Base-by-base conservation (phyloP, 176 grass and related monocot species). In the Carex cristatella region DNA sequence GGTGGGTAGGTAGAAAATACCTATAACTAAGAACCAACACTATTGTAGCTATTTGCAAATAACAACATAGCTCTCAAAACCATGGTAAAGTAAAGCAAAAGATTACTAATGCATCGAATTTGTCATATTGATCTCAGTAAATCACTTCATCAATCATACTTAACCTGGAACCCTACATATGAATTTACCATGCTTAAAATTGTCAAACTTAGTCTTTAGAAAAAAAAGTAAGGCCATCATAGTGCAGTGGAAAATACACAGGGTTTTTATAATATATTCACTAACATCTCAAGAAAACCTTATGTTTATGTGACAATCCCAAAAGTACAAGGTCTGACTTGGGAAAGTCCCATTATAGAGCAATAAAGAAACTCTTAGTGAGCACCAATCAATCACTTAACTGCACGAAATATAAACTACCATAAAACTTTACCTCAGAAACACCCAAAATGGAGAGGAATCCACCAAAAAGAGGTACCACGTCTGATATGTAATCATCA, bases 401-500 rank as follows among this genome's bases (percentile, higher is more conserved):
- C 19, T 76, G 44, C 5, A 11, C 23, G 32, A 54, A 31, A 13
- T 55, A 77, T 32, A 23, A 32, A 56, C 9, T 55, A 56, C 27
- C 19, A 33, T 56, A 57, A 57, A 13, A 55, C 51, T 78, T 73
- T 93, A 97, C 94, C 95, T 98, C 95, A 7, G 95, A 98, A 18
- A 98, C 93, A 46, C 88, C 93, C 73, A 98, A 89, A 51, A 98
- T 98, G 35, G 93, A 81, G 86, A 98, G 72, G 82, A 98, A 90
- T 10, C 95, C 91, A 12, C 86, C 89, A 82, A 98, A 98, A 30
- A 98, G 93, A 28, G 93, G 95, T 30, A 98, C 80, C 69, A 98
- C 95, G 49, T 98, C 53, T 32, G 93, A 93, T 84, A 94, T 66
- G 86, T 93, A 98, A 63, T 94, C 93, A 57, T 98, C 91, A 81